These are phyloP conservation scores for Alternaria sp. DNA, from an alignment of 2,329 filamentous ascomycete genomes.

Conservation along the genomic window DNA sequence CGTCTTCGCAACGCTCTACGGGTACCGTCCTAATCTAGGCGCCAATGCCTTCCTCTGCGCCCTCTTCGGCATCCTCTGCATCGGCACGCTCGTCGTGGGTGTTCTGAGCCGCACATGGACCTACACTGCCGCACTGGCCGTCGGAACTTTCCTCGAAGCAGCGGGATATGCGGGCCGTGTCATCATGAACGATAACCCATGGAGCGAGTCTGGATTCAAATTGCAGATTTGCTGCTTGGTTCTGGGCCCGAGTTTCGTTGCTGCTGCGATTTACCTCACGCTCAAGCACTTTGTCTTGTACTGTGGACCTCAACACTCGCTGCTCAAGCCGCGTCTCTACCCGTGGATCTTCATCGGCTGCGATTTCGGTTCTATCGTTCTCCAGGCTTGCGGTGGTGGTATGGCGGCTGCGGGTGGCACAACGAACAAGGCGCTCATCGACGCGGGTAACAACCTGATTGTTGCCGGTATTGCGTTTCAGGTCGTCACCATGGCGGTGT, in stretches of 20 bases:
- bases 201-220: slow-evolving; percentile 50
- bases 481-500: slow-evolving; percentile 59
- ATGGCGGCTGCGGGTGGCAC: slow-evolving; percentile 54
- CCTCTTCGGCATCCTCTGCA: slow-evolving; percentile 27
- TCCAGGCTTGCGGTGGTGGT: slow-evolving; percentile 63
- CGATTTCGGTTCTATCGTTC: slow-evolving; percentile 61
- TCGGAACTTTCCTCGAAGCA: slow-evolving; percentile 52
- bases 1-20: slow-evolving; percentile 48
- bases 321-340: slow-evolving; percentile 52
- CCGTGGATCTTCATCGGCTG: slow-evolving; percentile 65
- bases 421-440: slow-evolving; percentile 42
- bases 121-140: slow-evolving; percentile 50
- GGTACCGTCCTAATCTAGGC: slow-evolving; percentile 48
- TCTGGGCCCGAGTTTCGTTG: slow-evolving; percentile 53
- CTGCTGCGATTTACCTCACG: slow-evolving; percentile 56
- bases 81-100: slow-evolving; percentile 25
- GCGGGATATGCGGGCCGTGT: slow-evolving; percentile 53
- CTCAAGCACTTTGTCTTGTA: slow-evolving; percentile 56
- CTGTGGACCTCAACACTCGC: slow-evolving; percentile 51
- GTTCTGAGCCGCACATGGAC: slow-evolving; percentile 47
- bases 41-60: slow-evolving; percentile 49
- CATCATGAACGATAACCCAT: slow-evolving; percentile 52
- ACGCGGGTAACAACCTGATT: slow-evolving; percentile 59
- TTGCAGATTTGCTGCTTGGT: slow-evolving; percentile 54
- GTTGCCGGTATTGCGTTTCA: slow-evolving; percentile 63